Percentiles rank a stretch among this genome's conserved stretches.
Evolutionary conservation across 1,284 basidiomycete genomes (phyloP).

Genomic region (Heliocybe sulcata): DNA sequence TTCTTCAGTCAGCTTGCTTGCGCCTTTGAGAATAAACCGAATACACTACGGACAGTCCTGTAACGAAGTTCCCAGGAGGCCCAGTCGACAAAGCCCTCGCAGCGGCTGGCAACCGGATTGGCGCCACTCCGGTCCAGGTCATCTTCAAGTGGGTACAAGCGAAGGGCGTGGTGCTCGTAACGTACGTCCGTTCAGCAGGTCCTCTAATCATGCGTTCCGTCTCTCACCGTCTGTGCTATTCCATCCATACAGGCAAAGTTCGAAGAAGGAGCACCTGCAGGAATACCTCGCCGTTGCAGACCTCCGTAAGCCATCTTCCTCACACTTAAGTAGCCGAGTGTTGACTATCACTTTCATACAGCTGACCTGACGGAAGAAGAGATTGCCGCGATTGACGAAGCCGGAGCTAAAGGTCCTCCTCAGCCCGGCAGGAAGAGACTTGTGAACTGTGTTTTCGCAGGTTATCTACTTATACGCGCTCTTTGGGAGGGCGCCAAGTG

Average conservation of each 20-base stretch:
- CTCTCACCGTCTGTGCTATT: background rate
- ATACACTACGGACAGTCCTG: constrained; percentile 43
- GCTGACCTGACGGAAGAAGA: constrained; percentile 36
- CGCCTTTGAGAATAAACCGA: background rate
- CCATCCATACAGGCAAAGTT: constrained; percentile 43
- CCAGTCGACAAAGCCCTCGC: constrained; percentile 59
- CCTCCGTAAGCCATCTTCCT: constrained; percentile 33
- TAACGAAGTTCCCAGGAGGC: constrained; percentile 56
- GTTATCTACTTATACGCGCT: background rate
- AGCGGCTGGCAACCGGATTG: constrained; percentile 45
- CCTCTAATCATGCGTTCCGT: background rate
- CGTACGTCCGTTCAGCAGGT: constrained; percentile 31
- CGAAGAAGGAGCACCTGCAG: constrained; percentile 51
- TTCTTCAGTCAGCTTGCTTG: background rate
- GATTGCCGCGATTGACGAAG: constrained; percentile 49
- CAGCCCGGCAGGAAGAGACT: background rate
- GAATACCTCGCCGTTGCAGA: constrained; percentile 63
- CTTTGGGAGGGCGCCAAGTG: background rate
- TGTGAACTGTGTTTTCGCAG: background rate
- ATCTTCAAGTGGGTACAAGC: constrained; percentile 60
- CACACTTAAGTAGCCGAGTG: constrained; percentile 1
- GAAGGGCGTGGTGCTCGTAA: constrained; percentile 61
- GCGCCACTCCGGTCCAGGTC: constrained; percentile 58
- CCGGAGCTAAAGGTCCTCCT: constrained; percentile 33
- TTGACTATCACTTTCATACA: constrained; percentile 12